Evolutionary conservation across 768 basidiomycete species (phyloP).

Genomic region (Scleroderma bovista): DNA sequence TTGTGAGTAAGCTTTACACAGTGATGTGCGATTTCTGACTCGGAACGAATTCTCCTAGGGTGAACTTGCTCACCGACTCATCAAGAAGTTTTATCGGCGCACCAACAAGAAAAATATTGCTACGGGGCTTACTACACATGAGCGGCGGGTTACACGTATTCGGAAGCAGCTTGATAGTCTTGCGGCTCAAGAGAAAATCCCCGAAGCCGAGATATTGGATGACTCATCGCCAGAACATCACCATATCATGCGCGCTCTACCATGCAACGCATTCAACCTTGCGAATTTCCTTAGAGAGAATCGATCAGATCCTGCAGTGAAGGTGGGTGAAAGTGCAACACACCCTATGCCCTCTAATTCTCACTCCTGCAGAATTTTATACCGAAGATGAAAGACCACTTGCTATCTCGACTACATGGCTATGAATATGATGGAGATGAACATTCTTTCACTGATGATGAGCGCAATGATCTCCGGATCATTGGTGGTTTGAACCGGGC

Average conservation of each 20-base stretch:
- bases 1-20: constrained; percentile 14
- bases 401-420: constrained; percentile 8
- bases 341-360: constrained; percentile 3
- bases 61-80: constrained; percentile 25
- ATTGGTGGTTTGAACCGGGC: constrained; percentile 9
- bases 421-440: background rate
- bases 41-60: constrained; percentile 18
- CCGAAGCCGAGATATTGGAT: no score
- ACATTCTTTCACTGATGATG: background rate
- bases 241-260: constrained; percentile 1
- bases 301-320: constrained; percentile 16
- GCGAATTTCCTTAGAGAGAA: background rate
- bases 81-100: constrained; percentile 21
- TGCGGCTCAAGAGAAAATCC: background rate
- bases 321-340: background rate
- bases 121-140: background rate
- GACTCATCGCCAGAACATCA: background rate
- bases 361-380: constrained; percentile 15
- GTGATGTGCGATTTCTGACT: background rate
- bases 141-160: background rate
- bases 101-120: constrained; percentile 12
- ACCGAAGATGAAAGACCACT: constrained; percentile 14
- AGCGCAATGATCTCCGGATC: background rate
- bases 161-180: background rate
- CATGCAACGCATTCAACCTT: background rate